phyloP scores from a whole-genome alignment of 2,329 filamentous ascomycete species.

The Aspergillus sp. region DNA sequence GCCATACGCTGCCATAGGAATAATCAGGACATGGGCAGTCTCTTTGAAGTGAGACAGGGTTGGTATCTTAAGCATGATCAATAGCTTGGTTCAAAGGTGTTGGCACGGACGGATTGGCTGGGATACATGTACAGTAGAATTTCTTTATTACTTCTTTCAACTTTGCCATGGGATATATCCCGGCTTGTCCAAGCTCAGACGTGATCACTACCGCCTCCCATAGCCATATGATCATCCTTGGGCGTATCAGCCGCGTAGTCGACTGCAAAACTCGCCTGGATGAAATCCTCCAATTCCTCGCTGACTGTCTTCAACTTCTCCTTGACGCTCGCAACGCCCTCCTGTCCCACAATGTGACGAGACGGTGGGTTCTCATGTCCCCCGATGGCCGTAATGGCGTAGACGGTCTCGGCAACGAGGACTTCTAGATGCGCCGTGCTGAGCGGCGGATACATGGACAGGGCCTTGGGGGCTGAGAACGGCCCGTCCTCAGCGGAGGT shows the following conservation, averaged over 20 bases:
- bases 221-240: constrained; percentile 10
- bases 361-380: constrained; percentile 94
- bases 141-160: too few species aligned
- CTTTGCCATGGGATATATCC: too few species aligned
- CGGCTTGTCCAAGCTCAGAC: too few species aligned
- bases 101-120: too few species aligned
- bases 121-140: too few species aligned
- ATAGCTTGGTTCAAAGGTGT: constrained; percentile 4
- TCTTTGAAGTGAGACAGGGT: constrained; percentile 35
- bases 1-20: constrained; percentile 34
- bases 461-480: constrained; percentile 37
- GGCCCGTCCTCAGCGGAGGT: constrained; percentile 23
- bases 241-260: constrained; percentile 42
- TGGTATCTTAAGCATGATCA: constrained; percentile 24
- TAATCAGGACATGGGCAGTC: constrained; percentile 38
- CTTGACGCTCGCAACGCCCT: constrained; percentile 78
- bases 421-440: constrained; percentile 58
- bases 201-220: constrained; percentile 10
- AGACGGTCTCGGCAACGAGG: constrained; percentile 78
- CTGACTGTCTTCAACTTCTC: constrained; percentile 95
- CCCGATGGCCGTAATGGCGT: constrained; percentile 82
- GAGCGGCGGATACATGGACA: constrained; percentile 66
- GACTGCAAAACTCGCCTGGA: constrained; percentile 76
- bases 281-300: constrained; percentile 92
- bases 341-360: constrained; percentile 83